Evolutionary conservation across 1,139 yeast genomes (phyloP).

Genomic region (Meyerozyma sp.): DNA sequence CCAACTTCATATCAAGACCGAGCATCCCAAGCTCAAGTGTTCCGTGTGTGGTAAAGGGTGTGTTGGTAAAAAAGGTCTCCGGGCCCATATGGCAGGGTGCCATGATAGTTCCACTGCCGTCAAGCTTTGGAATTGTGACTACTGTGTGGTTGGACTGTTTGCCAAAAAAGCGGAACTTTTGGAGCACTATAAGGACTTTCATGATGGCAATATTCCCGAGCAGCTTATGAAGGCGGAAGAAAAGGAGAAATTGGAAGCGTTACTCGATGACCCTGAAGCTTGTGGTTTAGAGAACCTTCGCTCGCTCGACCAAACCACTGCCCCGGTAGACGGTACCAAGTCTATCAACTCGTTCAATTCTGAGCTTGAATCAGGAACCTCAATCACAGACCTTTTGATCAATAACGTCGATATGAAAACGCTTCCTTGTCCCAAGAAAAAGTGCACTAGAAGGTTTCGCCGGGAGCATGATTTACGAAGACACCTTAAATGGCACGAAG

Average conservation of each 20-base stretch:
- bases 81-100: slow-evolving; percentile 63
- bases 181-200: slow-evolving; percentile 39
- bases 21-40: slow-evolving; percentile 71
- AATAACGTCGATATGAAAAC: slow-evolving; percentile 27
- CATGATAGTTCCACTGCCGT: slow-evolving; percentile 45
- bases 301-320: slow-evolving; percentile 10
- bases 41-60: slow-evolving; percentile 64
- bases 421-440: slow-evolving; percentile 39
- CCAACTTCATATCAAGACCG: slow-evolving; percentile 64
- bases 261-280: slow-evolving; percentile 14
- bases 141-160: slow-evolving; percentile 37
- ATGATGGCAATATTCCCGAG: slow-evolving; percentile 36
- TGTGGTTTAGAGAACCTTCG: slow-evolving; percentile 2
- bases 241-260: slow-evolving; percentile 15
- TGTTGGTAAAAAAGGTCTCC: slow-evolving; percentile 66
- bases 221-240: slow-evolving; percentile 25
- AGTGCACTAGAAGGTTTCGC: slow-evolving; percentile 44
- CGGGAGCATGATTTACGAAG: slow-evolving; percentile 45
- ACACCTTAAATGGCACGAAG: slow-evolving; percentile 54
- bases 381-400: slow-evolving; percentile 34
- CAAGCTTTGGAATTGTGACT: slow-evolving; percentile 59
- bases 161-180: slow-evolving; percentile 31
- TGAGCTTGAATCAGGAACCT: slow-evolving; percentile 14
- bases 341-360: slow-evolving; percentile 23
- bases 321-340: slow-evolving; percentile 13